Conservation (phyloP, 2,329 filamentous ascomycete species). For the Endoconidiophora polonica region DNA sequence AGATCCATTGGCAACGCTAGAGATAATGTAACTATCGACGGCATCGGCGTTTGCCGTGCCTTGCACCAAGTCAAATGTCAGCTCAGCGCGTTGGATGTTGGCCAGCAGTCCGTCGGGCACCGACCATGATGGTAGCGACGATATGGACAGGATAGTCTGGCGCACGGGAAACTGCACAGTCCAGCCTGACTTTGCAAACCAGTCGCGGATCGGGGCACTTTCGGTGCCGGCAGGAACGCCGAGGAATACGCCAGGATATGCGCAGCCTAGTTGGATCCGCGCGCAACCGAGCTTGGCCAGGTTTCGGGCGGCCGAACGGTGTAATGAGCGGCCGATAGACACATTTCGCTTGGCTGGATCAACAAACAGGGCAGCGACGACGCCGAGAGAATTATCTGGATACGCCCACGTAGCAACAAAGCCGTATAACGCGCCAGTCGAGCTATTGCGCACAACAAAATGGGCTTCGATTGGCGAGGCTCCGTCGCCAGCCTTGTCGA, state of each 20-base stretch:
- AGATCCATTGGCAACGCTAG: conserved; percentile 48
- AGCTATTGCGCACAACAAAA: conserved; percentile 87
- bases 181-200: conserved; percentile 88
- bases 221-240: conserved; percentile 46
- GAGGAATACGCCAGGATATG: conserved; percentile 70
- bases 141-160: conserved; percentile 52
- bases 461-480: conserved; percentile 53
- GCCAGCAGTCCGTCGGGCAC: conserved; percentile 62
- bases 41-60: conserved; percentile 59
- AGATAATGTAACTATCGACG: conserved; percentile 36
- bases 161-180: conserved; percentile 46
- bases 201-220: conserved; percentile 39
- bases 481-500: conserved; percentile 13
- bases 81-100: conserved; percentile 53
- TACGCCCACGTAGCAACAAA: conserved; percentile 67
- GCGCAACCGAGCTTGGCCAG: conserved; percentile 53
- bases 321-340: conserved; percentile 78
- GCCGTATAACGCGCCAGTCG: conserved; percentile 76
- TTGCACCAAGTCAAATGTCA: conserved; percentile 71
- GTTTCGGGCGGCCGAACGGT: conserved; percentile 66
- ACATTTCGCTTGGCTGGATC: conserved; percentile 73
- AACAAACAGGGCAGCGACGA: conserved; percentile 76
- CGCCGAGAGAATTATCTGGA: conserved; percentile 53
- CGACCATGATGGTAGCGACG: conserved; percentile 54
- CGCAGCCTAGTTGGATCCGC: conserved; percentile 64